phyloP scores from a whole-genome alignment of 352 stramenopile genomes.

The Phytophthora rubi region DNA sequence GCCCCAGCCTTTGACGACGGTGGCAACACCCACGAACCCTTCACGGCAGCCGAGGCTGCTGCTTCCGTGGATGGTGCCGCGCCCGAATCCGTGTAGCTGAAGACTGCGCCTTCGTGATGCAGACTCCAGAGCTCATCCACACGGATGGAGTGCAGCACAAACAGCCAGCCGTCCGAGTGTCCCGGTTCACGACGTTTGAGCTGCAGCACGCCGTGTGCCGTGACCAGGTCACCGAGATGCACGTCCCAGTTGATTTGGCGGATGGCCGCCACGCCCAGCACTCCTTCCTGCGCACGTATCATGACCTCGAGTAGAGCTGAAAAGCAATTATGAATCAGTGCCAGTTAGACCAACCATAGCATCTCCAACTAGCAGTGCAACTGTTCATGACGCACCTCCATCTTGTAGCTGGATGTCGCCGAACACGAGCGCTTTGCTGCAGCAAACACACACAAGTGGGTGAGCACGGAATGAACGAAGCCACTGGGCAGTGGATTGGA shows the following conservation, averaged over 20 bases:
- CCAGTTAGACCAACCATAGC: not conserved
- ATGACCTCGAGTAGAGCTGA: slow-evolving; percentile 84
- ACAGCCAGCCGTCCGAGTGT: slow-evolving; percentile 49
- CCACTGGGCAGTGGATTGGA: not conserved
- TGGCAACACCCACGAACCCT: slow-evolving; percentile 53
- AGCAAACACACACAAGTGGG: slow-evolving; percentile 3
- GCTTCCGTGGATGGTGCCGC: slow-evolving; percentile 4
- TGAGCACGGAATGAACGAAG: not conserved
- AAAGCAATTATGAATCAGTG: not conserved
- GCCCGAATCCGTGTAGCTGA: slow-evolving; percentile 51
- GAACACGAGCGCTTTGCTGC: slow-evolving; percentile 84
- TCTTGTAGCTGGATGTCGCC: slow-evolving; percentile 79
- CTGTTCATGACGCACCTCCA: slow-evolving; percentile 38
- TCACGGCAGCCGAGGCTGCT: slow-evolving; percentile 19
- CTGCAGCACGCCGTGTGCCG: slow-evolving; percentile 46
- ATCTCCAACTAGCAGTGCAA: not conserved
- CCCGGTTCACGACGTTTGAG: slow-evolving; percentile 44
- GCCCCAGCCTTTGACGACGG: slow-evolving; percentile 56
- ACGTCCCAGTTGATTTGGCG: slow-evolving; percentile 83
- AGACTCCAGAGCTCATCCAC: slow-evolving; percentile 72
- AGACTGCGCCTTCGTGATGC: slow-evolving; percentile 53
- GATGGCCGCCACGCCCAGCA: slow-evolving; percentile 66
- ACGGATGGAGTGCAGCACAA: slow-evolving; percentile 51
- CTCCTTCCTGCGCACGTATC: slow-evolving; percentile 66
- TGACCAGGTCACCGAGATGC: slow-evolving; percentile 75